Percentiles rank a stretch among this genome's conserved stretches.
phyloP scores from a whole-genome alignment of 176 grass and related monocot species.

The Oryza glumipatula region DNA sequence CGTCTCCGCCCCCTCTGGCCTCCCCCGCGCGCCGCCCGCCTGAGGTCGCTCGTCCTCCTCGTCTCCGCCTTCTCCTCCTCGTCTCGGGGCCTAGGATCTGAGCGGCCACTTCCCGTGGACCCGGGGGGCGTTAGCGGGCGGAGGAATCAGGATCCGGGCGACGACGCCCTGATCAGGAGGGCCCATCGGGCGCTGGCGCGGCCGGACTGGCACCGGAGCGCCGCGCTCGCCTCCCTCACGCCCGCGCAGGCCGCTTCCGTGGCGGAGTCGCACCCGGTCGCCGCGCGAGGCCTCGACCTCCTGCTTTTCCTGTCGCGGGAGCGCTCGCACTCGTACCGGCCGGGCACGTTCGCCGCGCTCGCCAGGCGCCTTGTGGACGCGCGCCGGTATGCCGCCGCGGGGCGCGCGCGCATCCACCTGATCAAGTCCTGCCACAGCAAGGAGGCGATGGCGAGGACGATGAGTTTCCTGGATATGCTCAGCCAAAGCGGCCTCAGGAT shows the following conservation, averaged over 20 bases:
- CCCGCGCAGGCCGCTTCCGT: not conserved
- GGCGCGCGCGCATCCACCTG: conserved; percentile 22
- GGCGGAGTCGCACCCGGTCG: not conserved
- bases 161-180: not conserved
- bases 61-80: not conserved
- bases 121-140: not conserved
- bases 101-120: not conserved
- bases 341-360: conserved; percentile 16
- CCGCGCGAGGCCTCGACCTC: not conserved
- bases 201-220: conserved; percentile 5
- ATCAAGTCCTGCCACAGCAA: not conserved
- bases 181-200: not conserved
- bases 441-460: not conserved
- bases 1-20: not conserved
- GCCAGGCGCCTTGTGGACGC: not conserved
- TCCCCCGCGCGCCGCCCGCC: not conserved
- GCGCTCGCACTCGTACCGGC: conserved; percentile 35
- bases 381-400: not conserved
- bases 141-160: not conserved
- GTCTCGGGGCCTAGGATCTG: not conserved
- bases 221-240: not conserved
- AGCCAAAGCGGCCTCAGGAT: not conserved
- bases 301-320: conserved; percentile 5
- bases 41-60: not conserved
- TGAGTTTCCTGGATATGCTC: conserved; percentile 17